Evolutionary conservation across 352 stramenopile species (phyloP), one percentile per base, ranked within the genome.

Genomic region (Plasmopara muralis): DNA sequence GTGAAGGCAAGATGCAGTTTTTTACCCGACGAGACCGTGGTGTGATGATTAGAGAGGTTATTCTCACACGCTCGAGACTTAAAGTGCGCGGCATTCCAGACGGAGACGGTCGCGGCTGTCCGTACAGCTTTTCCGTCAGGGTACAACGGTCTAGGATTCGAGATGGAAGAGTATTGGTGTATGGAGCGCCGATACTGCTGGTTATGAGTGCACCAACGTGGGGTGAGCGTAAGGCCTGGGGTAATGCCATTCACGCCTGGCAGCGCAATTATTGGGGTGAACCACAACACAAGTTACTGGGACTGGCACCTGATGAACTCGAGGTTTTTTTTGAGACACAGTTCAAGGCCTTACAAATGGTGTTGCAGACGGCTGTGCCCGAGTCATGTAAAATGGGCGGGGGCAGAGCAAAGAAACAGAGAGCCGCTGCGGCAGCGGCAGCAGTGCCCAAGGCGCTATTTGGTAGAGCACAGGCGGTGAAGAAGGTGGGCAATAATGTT

Each of bases 241-340:
- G 81, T n/a, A 94, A 92, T 47, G 74, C 77, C 16, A 91, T 94
- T 56, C 76, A 90, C 53, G 77, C 75, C 15, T 94, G 83, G 83
- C 83, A 94, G 55, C 77, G 83, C 25, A 85, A 86, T 55, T 94
- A 92, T 61, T 92, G 83, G 83, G 70, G 78, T 33, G 83, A 94
- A 33, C 83, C 83, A 6, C 70, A 86, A 45, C 77, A 89, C 62
- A 63, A 61, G 14, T 45, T 57, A 33, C 57, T 77, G 7, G 60
- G 74, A 12, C 72, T 84, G 29, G 61, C 53, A 6, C 63, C 74
- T 13, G 66, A 85, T 33, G 77, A 90, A 49, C 61, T 86, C 18
- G 79, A 90, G 13, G 72, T 69, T 25, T 90, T 87, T 48, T 93
- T 93, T 44, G 62, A 80, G 5, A 79, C 82, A 30, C 83, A 93